Percentiles rank a stretch among this genome's conserved stretches.
Conservation (phyloP, 306 rosid species). For the Betula pendula region DNA sequence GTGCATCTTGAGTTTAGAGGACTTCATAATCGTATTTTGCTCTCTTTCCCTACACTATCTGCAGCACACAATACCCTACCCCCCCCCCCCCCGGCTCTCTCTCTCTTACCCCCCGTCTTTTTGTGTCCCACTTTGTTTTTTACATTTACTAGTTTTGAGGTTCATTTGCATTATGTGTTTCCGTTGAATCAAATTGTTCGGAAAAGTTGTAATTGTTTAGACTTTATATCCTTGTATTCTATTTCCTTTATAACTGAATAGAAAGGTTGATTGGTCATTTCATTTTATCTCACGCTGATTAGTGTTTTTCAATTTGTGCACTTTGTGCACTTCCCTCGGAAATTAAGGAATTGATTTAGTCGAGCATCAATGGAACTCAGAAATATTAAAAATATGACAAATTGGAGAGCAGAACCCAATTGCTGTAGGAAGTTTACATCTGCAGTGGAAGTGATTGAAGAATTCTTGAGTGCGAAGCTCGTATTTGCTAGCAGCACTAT, state of each 20-base stretch:
- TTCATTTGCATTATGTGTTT: constrained; percentile 26
- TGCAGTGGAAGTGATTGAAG: not conserved
- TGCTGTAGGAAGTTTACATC: not conserved
- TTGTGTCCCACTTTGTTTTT: constrained; percentile 20
- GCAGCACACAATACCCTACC: constrained; percentile 28
- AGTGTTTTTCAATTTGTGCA: too few species aligned
- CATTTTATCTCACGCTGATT: constrained; percentile 6
- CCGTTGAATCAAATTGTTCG: constrained; percentile 33
- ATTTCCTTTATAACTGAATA: constrained; percentile 31
- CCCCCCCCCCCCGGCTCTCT: constrained; percentile 5
- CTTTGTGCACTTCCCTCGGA: not conserved
- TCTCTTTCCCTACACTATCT: constrained; percentile 34
- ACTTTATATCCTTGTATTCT: constrained; percentile 22
- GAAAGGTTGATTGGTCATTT: constrained; percentile 32
- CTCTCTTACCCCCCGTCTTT: constrained; percentile 4
- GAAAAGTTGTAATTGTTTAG: constrained; percentile 48
- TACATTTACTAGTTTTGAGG: constrained; percentile 28
- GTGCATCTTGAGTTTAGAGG: constrained; percentile 9
- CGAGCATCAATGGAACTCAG: not conserved
- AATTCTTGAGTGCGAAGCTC: not conserved
- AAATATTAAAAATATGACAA: not conserved
- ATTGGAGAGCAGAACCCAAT: not conserved
- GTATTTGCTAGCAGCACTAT: not conserved
- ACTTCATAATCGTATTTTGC: constrained; percentile 17
- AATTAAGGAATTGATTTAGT: not conserved